These are phyloP conservation scores for Pyrus betulifolia DNA, from an alignment of 306 rosid genomes.

Conservation along the genomic window DNA sequence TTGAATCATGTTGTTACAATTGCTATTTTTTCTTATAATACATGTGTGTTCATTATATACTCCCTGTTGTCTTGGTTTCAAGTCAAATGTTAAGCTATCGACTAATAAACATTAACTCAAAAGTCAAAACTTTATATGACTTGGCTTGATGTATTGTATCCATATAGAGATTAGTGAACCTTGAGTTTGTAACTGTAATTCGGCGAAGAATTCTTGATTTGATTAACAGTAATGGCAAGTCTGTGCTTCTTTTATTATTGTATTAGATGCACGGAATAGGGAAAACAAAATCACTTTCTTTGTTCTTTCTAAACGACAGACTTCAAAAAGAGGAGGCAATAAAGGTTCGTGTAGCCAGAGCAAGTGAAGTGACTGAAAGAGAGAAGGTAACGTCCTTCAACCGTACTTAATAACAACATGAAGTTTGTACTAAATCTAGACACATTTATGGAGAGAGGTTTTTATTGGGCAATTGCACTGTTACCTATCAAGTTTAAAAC, in stretches of 20 bases:
- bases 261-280: conserved; percentile 5
- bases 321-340: conserved; percentile 85
- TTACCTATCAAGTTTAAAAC: neutral
- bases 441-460: neutral
- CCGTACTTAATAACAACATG: neutral
- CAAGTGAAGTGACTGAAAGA: conserved; percentile 65
- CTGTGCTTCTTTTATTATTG: neutral
- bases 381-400: conserved; percentile 65
- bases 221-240: neutral
- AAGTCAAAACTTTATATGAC: neutral
- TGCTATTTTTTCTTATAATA: neutral
- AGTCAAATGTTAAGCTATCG: neutral
- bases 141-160: neutral
- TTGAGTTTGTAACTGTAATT: neutral
- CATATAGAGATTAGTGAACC: neutral
- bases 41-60: neutral
- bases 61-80: neutral
- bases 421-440: neutral
- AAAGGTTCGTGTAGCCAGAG: conserved; percentile 72
- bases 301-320: conserved; percentile 34
- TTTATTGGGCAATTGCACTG: neutral
- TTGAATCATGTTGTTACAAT: neutral
- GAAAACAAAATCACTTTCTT: neutral
- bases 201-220: neutral
- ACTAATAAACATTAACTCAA: neutral